Base-by-base conservation (phyloP, 2,329 filamentous ascomycete species). In the Neurospora sp. region DNA sequence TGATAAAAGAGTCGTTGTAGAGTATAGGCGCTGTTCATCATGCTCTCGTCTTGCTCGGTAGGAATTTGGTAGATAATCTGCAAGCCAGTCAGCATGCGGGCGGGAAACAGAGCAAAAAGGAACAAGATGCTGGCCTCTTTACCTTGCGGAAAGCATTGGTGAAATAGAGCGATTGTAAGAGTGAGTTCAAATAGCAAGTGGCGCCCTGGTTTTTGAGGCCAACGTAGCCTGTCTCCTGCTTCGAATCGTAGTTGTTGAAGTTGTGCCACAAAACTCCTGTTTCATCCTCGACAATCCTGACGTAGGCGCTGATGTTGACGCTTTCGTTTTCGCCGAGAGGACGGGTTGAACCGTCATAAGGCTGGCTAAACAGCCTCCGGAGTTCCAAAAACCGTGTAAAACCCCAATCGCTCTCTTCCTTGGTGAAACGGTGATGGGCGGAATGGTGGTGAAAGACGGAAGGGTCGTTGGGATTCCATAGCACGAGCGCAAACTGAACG, bases 11-110 rank as follows among this genome's bases (percentile, higher is more conserved):
- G 85, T 73, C 96, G 87, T 79, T 99, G 96, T 23, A 99, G 84
- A 0, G 94, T 93, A 80, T 97, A 98, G 36, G 96, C 96, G 78
- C 93, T 97, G 82, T 97, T 97, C 71, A 87, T 86, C 76, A 91
- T 89, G 74, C 90, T 91, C 71, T 92, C 89, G 72, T 97, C 93
- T 68, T 91, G 85, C 73, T 95, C 90, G 2, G 96, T 99, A 4
- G 96, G 96, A 72, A 99, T 99, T 81, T 97, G 91, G 79, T 99
- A 99, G 13, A 98, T 93, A 71, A 96, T 95, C 91, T 95, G 75
- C 23, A 5, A 62, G 36, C 58, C 11, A 46, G 70, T 75, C 66
- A 73, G 73, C 66, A 43, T 15, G 69, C n/a, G 40, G 28, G 74
- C n/a, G 73, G 62, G 52, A 67, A 67, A 38, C 43, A 38, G 52